Evolutionary conservation across 2,329 filamentous ascomycete species (phyloP).

Genomic region (Ascochyta lentis): DNA sequence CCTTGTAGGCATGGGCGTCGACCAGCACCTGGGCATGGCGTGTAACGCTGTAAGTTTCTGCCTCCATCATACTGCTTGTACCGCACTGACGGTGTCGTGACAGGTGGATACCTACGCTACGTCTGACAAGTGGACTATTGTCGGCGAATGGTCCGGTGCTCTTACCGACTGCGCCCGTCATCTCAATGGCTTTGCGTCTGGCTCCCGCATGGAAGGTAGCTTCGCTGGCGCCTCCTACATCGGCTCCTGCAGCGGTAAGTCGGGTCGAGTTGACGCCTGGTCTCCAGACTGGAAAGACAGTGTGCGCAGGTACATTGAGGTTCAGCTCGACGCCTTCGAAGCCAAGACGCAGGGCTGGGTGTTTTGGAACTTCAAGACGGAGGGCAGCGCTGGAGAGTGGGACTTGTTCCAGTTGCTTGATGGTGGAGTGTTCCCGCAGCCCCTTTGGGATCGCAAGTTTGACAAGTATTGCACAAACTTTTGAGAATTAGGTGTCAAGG

Average conservation of each 20-base stretch:
- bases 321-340: slow-evolving; percentile 63
- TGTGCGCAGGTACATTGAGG: slow-evolving; percentile 59
- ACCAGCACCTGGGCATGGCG: slow-evolving; percentile 62
- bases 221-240: slow-evolving; percentile 57
- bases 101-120: slow-evolving; percentile 51
- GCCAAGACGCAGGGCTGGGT: slow-evolving; percentile 59
- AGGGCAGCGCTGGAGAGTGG: slow-evolving; percentile 59
- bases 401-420: slow-evolving; percentile 59
- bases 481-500: not conserved
- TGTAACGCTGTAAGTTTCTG: slow-evolving; percentile 57
- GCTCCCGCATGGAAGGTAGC: slow-evolving; percentile 66
- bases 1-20: slow-evolving; percentile 56
- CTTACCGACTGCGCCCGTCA: slow-evolving; percentile 65
- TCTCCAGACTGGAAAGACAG: slow-evolving; percentile 54
- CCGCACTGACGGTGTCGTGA: not conserved
- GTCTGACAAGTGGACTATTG: slow-evolving; percentile 68
- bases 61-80: accelerated
- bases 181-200: slow-evolving; percentile 56
- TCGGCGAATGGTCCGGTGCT: slow-evolving; percentile 72
- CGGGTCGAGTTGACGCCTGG: slow-evolving; percentile 59
- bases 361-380: slow-evolving; percentile 67
- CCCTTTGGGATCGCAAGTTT: slow-evolving; percentile 36
- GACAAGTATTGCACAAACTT: slow-evolving; percentile 36
- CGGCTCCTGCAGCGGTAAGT: slow-evolving; percentile 61
- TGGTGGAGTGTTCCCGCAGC: slow-evolving; percentile 58